phyloP scores from a whole-genome alignment of 1,139 yeast species.

The Nakaseomyces kungkrabaensis region DNA sequence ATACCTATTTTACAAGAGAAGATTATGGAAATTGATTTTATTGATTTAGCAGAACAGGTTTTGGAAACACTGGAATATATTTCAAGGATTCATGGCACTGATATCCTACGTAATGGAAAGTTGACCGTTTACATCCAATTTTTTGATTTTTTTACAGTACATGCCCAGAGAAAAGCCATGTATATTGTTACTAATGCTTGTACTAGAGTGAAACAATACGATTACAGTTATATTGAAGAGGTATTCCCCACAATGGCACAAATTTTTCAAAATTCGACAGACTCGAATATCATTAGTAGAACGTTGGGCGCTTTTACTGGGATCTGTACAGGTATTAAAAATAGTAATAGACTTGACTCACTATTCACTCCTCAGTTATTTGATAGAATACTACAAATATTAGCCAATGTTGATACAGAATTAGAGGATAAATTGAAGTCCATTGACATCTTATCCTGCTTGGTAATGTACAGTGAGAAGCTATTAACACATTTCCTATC shows the following conservation, averaged over 20 bases:
- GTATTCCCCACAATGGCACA: constrained; percentile 55
- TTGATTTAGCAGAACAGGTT: constrained; percentile 90
- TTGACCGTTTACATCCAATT: constrained; percentile 60
- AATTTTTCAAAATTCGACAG: constrained; percentile 51
- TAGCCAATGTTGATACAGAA: constrained; percentile 15
- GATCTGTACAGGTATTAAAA: constrained; percentile 18
- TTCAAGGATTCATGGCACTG: constrained; percentile 45
- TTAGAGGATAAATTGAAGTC: constrained; percentile 21
- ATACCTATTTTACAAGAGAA: constrained; percentile 59
- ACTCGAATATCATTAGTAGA: constrained; percentile 27
- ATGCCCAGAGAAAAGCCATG: constrained; percentile 79
- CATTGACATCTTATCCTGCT: constrained; percentile 21
- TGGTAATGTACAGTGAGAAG: constrained; percentile 13
- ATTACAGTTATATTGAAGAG: constrained; percentile 39
- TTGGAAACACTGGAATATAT: constrained; percentile 66
- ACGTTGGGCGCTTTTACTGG: constrained; percentile 20
- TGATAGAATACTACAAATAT: constrained; percentile 14
- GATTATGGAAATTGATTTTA: constrained; percentile 65
- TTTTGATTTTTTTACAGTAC: constrained; percentile 80
- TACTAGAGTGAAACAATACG: constrained; percentile 36
- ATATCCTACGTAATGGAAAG: constrained; percentile 50
- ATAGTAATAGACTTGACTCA: constrained; percentile 13
- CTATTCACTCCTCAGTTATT: constrained; percentile 18
- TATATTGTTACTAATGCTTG: constrained; percentile 72
- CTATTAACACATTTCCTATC: constrained; percentile 14